Percentiles rank a stretch among this genome's conserved stretches.
phyloP scores from a whole-genome alignment of 495 filamentous ascomycete species.

The Paragyromitra xinjiangensis region DNA sequence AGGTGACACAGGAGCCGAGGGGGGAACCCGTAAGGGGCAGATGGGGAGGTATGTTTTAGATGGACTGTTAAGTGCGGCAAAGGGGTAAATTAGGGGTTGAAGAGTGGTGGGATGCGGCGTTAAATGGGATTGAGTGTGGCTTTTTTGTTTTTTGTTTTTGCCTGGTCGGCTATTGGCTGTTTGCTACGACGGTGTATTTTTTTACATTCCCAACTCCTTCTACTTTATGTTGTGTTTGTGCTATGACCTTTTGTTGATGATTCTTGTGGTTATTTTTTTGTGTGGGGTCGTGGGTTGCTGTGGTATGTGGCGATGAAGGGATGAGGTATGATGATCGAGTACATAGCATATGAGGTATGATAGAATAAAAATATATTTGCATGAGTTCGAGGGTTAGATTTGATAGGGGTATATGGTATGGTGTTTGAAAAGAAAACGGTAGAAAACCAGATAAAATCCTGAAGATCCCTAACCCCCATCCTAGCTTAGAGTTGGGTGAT shows the following conservation, averaged over 20 bases:
- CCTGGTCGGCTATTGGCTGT: neutral
- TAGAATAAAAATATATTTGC: conserved; percentile 7
- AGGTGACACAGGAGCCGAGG: conserved; percentile 36
- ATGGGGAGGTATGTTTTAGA: conserved; percentile 56
- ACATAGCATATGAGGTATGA: conserved; percentile 3
- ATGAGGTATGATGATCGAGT: neutral
- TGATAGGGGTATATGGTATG: too few relatives aligned
- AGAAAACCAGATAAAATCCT: too few relatives aligned
- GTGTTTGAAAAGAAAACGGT: too few relatives aligned
- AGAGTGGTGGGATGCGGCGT: conserved; percentile 31
- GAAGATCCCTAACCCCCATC: too few relatives aligned
- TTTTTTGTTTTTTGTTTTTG: conserved; percentile 28
- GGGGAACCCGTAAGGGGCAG: conserved; percentile 35
- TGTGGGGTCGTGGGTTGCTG: neutral
- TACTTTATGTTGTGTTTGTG: neutral
- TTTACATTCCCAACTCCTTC: conserved; percentile 12
- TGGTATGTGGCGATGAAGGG: neutral
- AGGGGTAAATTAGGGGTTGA: neutral
- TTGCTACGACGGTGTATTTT: conserved; percentile 1
- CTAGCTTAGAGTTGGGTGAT: too few relatives aligned
- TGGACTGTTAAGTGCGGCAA: neutral
- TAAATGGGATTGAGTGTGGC: conserved; percentile 42
- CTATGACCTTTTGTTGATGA: neutral
- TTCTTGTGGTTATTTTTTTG: neutral
- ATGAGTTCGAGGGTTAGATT: neutral